phyloP scores from a whole-genome alignment of 2,329 filamentous ascomycete genomes.

The Sporothrix sp. region DNA sequence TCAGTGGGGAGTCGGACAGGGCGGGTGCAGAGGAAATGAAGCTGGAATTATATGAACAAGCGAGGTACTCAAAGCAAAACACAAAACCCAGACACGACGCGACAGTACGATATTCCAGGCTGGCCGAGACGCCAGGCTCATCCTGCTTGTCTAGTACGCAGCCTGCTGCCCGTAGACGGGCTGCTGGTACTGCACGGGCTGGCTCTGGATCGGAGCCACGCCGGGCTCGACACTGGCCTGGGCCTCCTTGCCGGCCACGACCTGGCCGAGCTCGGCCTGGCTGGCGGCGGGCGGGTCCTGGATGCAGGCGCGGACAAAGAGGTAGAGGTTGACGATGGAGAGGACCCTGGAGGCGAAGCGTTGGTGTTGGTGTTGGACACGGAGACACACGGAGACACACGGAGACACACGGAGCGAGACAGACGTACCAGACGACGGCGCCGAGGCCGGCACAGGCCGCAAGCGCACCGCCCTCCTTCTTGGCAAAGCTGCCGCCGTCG shows the following conservation, averaged over 20 bases:
- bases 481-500: conserved; percentile 13
- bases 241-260: conserved; percentile 9
- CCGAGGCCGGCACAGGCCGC: conserved; percentile 30
- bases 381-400: background rate
- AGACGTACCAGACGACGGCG: conserved; percentile 24
- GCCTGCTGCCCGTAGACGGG: conserved; percentile 7
- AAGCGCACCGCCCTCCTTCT: conserved; percentile 26
- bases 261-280: conserved; percentile 16
- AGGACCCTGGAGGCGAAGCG: too few relatives aligned
- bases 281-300: background rate
- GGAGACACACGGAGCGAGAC: background rate
- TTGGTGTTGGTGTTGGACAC: background rate
- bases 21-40: too few relatives aligned
- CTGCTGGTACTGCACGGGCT: conserved; percentile 5
- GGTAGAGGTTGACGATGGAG: conserved; percentile 28
- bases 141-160: background rate
- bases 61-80: background rate
- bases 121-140: too few relatives aligned
- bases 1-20: too few relatives aligned
- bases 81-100: background rate
- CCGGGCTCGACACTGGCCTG: background rate
- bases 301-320: conserved; percentile 26
- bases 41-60: too few relatives aligned
- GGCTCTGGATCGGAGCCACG: background rate
- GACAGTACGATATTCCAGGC: too few relatives aligned